Evolutionary conservation across 306 rosid genomes (phyloP), one percentile per base, ranked within the genome.

Genomic region (Inga oerstediana): DNA sequence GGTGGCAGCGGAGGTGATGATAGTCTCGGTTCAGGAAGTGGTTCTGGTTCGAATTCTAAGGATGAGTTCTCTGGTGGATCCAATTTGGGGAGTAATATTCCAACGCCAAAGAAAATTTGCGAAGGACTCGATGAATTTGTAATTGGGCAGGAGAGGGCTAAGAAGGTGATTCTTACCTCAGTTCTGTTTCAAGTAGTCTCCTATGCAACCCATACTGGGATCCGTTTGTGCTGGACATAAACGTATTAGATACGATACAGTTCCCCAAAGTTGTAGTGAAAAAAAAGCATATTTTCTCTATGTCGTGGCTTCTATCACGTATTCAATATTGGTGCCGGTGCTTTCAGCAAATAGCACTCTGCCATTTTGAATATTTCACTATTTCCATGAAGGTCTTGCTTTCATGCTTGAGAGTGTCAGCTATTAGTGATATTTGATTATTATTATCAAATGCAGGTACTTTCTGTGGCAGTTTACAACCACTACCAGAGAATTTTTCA

Each of bases 391-490:
- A 74, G 77, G 74, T 30, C 20, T 71, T 43, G 48, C 37, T 37
- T 49, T 30, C 44, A 6, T 24, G 46, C 46, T 37, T 39, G 65
- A 22, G 35, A 12, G 14, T 19, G 16, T 35, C 8, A 72, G 82
- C 54, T 52, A 7, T 62, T 46, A 16, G 24, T 30, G 24, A 51
- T 67, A 49, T 5, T 49, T 46, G 52, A 27, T 64, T 20, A 7
- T 46, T 12, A 16, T 34, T 10, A 6, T 39, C 43, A 39, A 56
- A 32, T 88, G 78, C 85, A 96, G 99, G 99, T 96, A 83, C 94
- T 96, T 68, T 86, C 99, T 51, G 97, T 96, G 86, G 97, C 98
- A 46, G 99, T 94, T 74, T 96, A 94, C 91, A 96, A 96, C 86
- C 98, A 96, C 82, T 96, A 96, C 81, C 90, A 94, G 94, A 93